Evolutionary conservation across 495 filamentous ascomycete species (phyloP), one percentile per base, ranked within the genome.

Genomic region (Aspergillus hancockii): DNA sequence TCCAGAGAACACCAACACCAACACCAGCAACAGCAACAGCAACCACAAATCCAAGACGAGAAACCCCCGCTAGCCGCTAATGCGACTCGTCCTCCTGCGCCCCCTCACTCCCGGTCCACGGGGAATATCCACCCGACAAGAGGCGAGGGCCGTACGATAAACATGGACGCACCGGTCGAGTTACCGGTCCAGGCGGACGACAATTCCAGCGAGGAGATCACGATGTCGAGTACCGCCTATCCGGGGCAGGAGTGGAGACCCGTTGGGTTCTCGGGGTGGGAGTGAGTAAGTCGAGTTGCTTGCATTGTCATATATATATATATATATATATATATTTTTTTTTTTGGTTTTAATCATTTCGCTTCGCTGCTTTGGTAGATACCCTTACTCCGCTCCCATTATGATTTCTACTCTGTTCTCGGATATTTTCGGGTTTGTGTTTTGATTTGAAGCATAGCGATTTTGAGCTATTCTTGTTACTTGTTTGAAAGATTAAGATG

Each of bases 171-270:
- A 13, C 75, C 77, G 10, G 66, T 75, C 28, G 77, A 79, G 34
- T 61, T 78, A 18, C 71, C 75, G 25, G 62, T 72, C 36, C 53
- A 32, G 46, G 74, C 76, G 43, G 73, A 73, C 28, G 78, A 82
- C 38, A 81, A 85, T 18, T 80, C 79, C 3, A 72, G 76, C 25
- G 85, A 88, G 22, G 77, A 79, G 45, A 77, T 82, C 36, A 68
- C 81, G 32, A 93, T 93, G 90, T 88, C 80, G 43, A 86, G 88
- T 8, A 92, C 90, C 12, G 84, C 86, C 28, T 93, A 91, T 67
- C 90, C 90, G 3, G 90, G 90, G 1, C 89, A 92, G 76, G 90
- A 91, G 72, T 93, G 90, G 90, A 85, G 84, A 68, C 89, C 90
- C 22, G 62, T 69, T 40, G 71, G 71, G 19, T 72, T 63, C 56